Evolutionary conservation across 352 stramenopile species (phyloP).

Genomic region (Pythium apleroticum): DNA sequence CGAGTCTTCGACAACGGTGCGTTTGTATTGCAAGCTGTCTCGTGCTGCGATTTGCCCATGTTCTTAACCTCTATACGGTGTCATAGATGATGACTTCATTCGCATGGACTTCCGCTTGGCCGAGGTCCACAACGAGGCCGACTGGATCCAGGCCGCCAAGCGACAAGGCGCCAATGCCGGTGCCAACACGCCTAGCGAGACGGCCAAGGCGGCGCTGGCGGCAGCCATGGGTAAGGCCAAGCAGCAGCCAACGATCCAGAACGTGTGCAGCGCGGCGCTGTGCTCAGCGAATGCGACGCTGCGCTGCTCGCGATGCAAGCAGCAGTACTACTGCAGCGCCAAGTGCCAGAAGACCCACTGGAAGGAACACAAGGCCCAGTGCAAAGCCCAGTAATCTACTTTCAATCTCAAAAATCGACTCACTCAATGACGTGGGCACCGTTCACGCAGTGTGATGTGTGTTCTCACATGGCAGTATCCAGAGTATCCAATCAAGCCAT

Average conservation of each 20-base stretch:
- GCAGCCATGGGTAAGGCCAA: conserved; percentile 33
- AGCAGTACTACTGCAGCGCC: conserved; percentile 83
- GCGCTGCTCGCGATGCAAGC: conserved; percentile 82
- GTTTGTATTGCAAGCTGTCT: neutral
- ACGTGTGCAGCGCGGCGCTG: conserved; percentile 62
- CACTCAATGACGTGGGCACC: too few relatives aligned
- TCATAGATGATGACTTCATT: conserved; percentile 74
- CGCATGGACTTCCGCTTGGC: conserved; percentile 78
- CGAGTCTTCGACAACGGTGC: conserved; percentile 86
- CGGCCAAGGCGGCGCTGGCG: conserved; percentile 25
- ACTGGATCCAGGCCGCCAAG: conserved; percentile 72
- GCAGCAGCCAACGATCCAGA: conserved; percentile 33
- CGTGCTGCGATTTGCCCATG: too few relatives aligned
- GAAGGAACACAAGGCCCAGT: conserved; percentile 78
- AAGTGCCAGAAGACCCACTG: conserved; percentile 84
- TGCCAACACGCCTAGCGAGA: conserved; percentile 29
- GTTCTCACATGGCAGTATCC: too few relatives aligned
- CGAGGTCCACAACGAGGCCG: conserved; percentile 61
- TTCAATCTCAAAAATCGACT: neutral
- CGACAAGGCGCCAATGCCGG: conserved; percentile 37
- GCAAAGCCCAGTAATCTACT: conserved; percentile 33
- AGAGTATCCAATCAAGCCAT: neutral
- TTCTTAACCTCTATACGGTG: neutral
- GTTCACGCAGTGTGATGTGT: neutral
- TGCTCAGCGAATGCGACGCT: conserved; percentile 73